A percentile compares a stretch with the other conserved stretches of the same genome.
Evolutionary conservation across 2,329 filamentous ascomycete genomes (phyloP).

Genomic region (Penicillium sp.): DNA sequence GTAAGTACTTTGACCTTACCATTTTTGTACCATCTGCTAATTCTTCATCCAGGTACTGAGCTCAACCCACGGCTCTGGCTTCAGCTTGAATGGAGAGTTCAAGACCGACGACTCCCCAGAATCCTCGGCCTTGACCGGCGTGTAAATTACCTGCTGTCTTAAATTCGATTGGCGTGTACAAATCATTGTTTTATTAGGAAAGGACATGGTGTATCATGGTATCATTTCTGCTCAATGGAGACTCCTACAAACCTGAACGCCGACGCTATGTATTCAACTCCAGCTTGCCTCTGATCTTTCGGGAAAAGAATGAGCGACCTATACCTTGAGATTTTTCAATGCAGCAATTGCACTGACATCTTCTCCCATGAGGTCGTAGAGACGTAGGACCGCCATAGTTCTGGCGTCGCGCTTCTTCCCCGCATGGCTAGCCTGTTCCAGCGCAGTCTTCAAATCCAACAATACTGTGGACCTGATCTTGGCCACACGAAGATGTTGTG

Average conservation of each 20-base stretch:
- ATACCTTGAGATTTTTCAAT: constrained; percentile 47
- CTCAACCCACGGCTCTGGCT: constrained; percentile 80
- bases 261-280: constrained; percentile 47
- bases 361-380: constrained; percentile 63
- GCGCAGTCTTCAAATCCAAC: constrained; percentile 62
- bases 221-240: constrained; percentile 31
- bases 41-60: constrained; percentile 64
- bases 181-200: constrained; percentile 44
- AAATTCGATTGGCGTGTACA: constrained; percentile 35
- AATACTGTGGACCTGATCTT: constrained; percentile 62
- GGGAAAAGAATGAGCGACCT: constrained; percentile 11
- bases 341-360: constrained; percentile 58
- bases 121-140: constrained; percentile 45
- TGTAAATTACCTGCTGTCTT: constrained; percentile 51
- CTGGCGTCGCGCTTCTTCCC: constrained; percentile 36
- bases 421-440: constrained; percentile 55
- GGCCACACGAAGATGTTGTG: constrained; percentile 55
- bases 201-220: constrained; percentile 43
- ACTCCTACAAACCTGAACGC: constrained; percentile 38
- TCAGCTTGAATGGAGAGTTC: constrained; percentile 81
- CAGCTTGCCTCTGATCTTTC: constrained; percentile 4
- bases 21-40: background rate
- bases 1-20: constrained; percentile 40
- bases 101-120: constrained; percentile 59
- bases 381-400: constrained; percentile 55